Evolutionary conservation across 805 yeast species (phyloP).

Genomic region (Groenewaldozyma tartarivorans): DNA sequence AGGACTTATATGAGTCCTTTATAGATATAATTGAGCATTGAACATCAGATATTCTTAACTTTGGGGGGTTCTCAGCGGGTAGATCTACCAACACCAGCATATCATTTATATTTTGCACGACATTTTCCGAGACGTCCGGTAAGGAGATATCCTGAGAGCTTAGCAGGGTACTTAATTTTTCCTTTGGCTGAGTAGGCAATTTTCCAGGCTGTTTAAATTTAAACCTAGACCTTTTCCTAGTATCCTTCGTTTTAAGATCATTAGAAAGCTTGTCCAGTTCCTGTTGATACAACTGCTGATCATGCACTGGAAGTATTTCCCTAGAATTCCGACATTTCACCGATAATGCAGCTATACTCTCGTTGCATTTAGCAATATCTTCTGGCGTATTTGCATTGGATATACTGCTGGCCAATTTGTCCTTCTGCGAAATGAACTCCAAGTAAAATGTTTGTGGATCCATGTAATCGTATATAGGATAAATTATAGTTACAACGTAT

Average conservation of each 20-base stretch:
- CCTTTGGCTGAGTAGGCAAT: neutral
- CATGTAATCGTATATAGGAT: neutral
- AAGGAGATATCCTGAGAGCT: no score
- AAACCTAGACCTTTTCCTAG: neutral
- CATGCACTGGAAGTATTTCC: slow-evolving; percentile 12
- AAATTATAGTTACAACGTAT: no score
- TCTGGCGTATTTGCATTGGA: neutral
- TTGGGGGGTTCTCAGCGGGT: no score
- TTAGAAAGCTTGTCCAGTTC: slow-evolving; percentile 9
- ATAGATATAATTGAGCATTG: slow-evolving; percentile 4
- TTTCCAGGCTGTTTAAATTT: neutral
- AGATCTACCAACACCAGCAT: neutral
- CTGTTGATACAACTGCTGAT: slow-evolving; percentile 12
- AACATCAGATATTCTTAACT: slow-evolving; percentile 5
- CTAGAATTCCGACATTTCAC: slow-evolving; percentile 10
- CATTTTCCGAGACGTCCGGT: no score
- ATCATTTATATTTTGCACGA: neutral
- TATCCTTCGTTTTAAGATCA: neutral
- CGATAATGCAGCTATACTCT: slow-evolving; percentile 7
- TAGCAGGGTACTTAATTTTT: no score
- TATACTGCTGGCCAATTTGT: slow-evolving; percentile 3
- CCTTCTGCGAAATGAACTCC: slow-evolving; percentile 7
- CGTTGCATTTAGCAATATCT: slow-evolving; percentile 5
- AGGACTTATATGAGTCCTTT: slow-evolving; percentile 3
- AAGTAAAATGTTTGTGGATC: slow-evolving; percentile 11